Evolutionary conservation across 2,329 filamentous ascomycete species (phyloP).

Genomic region (Beauveria rudraprayagi): DNA sequence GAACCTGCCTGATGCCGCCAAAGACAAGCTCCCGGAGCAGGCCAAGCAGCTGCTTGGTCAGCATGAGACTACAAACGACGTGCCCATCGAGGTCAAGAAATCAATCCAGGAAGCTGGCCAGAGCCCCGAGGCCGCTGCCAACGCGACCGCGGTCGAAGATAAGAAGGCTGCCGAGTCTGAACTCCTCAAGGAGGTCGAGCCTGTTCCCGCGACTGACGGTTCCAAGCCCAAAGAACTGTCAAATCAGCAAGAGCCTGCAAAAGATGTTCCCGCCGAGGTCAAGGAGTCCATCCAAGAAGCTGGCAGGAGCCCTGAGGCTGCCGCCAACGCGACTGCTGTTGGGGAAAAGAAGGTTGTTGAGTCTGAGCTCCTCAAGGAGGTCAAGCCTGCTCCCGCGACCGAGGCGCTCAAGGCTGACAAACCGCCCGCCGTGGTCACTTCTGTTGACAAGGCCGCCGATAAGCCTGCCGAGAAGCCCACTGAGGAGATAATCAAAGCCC

Average conservation of each 20-base stretch:
- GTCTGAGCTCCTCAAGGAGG: conserved; percentile 61
- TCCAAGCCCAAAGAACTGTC: background rate
- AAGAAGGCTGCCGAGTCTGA: conserved; percentile 70
- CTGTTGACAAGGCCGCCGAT: background rate
- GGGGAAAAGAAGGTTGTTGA: conserved; percentile 69
- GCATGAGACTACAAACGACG: conserved; percentile 27
- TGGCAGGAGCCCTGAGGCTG: conserved; percentile 60
- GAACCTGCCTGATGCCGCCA: conserved; percentile 46
- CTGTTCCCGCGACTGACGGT: conserved; percentile 23
- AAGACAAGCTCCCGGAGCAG: conserved; percentile 41
- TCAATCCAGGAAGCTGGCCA: conserved; percentile 50
- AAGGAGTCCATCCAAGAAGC: conserved; percentile 51
- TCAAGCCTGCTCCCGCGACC: conserved; percentile 35
- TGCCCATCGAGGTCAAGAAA: conserved; percentile 49
- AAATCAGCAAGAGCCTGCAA: conserved; percentile 33
- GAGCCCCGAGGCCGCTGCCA: conserved; percentile 63
- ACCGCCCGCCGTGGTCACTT: conserved; percentile 13
- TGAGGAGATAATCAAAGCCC: conserved; percentile 12
- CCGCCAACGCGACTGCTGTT: conserved; percentile 59
- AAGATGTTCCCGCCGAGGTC: conserved; percentile 47
- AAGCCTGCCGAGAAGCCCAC: conserved; percentile 4
- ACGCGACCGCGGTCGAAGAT: conserved; percentile 60
- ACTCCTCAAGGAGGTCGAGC: conserved; percentile 56
- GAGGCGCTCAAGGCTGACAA: conserved; percentile 13
- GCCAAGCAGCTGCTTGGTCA: conserved; percentile 37